A percentile compares a stretch with the other conserved stretches of the same genome.
Evolutionary conservation across 441 rosid species (phyloP).

Genomic region (Jatropha multifida): DNA sequence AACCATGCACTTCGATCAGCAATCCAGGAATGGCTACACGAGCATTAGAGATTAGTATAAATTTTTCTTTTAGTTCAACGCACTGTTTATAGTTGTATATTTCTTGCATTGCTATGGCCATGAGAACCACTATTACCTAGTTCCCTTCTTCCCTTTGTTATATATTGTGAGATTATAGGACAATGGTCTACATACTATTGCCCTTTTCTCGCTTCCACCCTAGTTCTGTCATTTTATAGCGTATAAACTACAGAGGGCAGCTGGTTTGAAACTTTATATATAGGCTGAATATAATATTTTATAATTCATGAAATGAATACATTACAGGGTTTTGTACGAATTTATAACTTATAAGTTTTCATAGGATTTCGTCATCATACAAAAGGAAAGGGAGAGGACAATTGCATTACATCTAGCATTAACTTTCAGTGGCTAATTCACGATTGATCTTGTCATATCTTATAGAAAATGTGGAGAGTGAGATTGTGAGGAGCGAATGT

Average conservation of each 20-base stretch:
- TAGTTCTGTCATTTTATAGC: background rate
- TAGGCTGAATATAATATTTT: background rate
- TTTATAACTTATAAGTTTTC: too few relatives aligned
- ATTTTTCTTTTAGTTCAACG: background rate
- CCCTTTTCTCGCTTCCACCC: background rate
- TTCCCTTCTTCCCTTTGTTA: background rate
- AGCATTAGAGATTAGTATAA: conserved; percentile 13
- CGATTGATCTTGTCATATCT: too few relatives aligned
- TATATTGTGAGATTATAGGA: background rate
- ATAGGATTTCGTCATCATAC: background rate
- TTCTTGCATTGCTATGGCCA: background rate
- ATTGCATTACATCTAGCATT: too few relatives aligned
- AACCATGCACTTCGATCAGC: conserved; percentile 89
- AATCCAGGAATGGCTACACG: conserved; percentile 64
- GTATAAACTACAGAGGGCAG: background rate
- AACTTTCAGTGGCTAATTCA: too few relatives aligned
- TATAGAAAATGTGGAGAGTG: too few relatives aligned
- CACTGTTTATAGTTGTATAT: conserved; percentile 9
- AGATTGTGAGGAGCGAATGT: too few relatives aligned
- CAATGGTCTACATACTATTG: background rate
- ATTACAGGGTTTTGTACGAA: background rate
- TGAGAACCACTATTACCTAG: background rate
- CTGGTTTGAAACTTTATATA: background rate
- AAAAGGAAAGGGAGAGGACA: too few relatives aligned
- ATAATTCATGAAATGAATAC: background rate